Evolutionary conservation across 306 rosid genomes (phyloP).

Genomic region (Vachellia collinsii): DNA sequence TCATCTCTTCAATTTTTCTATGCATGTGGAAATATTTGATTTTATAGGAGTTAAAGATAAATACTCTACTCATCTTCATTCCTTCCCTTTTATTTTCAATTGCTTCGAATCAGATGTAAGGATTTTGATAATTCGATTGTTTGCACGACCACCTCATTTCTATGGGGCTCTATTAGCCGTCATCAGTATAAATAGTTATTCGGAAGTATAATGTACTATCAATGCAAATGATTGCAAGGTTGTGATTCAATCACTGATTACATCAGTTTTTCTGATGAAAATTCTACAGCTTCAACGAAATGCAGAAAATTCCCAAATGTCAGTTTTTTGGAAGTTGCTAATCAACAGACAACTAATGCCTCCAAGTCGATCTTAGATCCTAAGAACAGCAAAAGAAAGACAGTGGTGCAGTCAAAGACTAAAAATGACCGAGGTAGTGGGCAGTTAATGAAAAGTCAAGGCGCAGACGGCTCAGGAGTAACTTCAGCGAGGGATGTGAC

Average conservation of each 20-base stretch:
- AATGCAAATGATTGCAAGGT: not conserved
- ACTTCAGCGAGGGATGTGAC: constrained; percentile 51
- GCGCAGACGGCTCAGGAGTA: constrained; percentile 55
- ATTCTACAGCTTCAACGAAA: constrained; percentile 32
- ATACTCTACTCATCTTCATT: not conserved
- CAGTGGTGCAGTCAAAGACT: constrained; percentile 33
- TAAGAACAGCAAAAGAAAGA: constrained; percentile 38
- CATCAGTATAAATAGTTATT: not conserved
- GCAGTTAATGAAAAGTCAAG: constrained; percentile 47
- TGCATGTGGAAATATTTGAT: not conserved
- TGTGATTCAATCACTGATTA: not conserved
- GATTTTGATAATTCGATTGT: not conserved
- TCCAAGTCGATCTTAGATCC: constrained; percentile 34
- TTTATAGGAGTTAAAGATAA: not conserved
- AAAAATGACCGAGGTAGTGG: constrained; percentile 31
- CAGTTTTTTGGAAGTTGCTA: constrained; percentile 38
- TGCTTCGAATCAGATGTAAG: not conserved
- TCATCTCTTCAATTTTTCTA: not conserved
- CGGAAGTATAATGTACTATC: not conserved
- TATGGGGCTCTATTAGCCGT: not conserved
- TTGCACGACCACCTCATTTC: not conserved
- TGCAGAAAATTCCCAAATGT: constrained; percentile 36
- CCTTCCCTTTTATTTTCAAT: not conserved
- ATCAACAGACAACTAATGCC: constrained; percentile 27
- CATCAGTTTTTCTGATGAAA: constrained; percentile 28